These are phyloP conservation scores for Cladosporium sp. DNA, from an alignment of 2,329 filamentous ascomycete species.

Conservation along the genomic window DNA sequence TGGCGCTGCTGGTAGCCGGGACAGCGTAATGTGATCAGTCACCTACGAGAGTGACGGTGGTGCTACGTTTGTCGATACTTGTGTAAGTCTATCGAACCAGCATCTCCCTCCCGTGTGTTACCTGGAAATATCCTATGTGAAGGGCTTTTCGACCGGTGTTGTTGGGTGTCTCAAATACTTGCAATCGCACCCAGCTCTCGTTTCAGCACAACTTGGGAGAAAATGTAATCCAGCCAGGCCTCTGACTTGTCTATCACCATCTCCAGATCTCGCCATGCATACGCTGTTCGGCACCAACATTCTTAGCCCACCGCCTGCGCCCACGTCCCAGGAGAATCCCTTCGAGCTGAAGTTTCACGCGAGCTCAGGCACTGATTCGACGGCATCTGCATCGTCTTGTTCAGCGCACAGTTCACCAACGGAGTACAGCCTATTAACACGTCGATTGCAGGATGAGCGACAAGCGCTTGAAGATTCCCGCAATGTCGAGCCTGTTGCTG, in stretches of 20 bases:
- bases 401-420: slow-evolving; percentile 34
- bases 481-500: slow-evolving; percentile 21
- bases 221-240: not conserved
- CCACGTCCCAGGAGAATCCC: slow-evolving; percentile 31
- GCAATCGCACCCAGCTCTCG: not conserved
- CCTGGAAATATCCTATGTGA: not conserved
- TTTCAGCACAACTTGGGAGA: not conserved
- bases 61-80: slow-evolving; percentile 19
- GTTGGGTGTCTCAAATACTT: not conserved
- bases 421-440: slow-evolving; percentile 36
- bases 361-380: slow-evolving; percentile 23
- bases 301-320: slow-evolving; percentile 33
- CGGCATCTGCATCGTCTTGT: slow-evolving; percentile 27
- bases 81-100: slow-evolving; percentile 24
- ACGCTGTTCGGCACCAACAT: slow-evolving; percentile 40
- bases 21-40: slow-evolving; percentile 19
- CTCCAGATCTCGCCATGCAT: slow-evolving; percentile 32
- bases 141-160: not conserved
- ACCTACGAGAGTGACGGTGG: slow-evolving; percentile 15
- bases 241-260: slow-evolving; percentile 8
- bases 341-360: slow-evolving; percentile 35
- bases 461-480: slow-evolving; percentile 14
- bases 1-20: slow-evolving; percentile 21
- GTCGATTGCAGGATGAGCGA: slow-evolving; percentile 32
- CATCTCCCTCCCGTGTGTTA: slow-evolving; percentile 9